Conservation (phyloP, 805 yeast genomes). For the Danielia oregonensis region DNA sequence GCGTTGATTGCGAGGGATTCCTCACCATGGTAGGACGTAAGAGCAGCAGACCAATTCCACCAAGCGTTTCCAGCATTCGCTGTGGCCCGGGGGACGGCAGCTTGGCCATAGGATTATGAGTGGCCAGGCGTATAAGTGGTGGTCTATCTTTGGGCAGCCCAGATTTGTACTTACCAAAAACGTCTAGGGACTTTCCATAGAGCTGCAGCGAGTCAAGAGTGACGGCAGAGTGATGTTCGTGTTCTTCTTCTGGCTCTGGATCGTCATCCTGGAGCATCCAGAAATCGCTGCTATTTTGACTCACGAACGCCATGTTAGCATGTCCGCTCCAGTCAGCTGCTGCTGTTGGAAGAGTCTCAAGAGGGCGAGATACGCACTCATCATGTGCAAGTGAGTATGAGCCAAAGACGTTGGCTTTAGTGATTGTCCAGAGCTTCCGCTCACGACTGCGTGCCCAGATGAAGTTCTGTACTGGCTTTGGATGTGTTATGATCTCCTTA, state of each 20-base stretch:
- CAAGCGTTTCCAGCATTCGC: conserved; percentile 3
- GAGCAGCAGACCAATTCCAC: conserved; percentile 1
- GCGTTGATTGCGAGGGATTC: conserved; percentile 33
- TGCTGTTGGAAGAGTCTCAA: conserved; percentile 49
- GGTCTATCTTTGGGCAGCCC: conserved; percentile 2
- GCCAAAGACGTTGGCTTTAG: conserved; percentile 36
- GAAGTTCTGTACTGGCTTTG: conserved; percentile 41
- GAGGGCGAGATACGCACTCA: conserved; percentile 29
- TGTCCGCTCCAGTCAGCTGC: conserved; percentile 56
- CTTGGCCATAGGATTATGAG: conserved; percentile 16
- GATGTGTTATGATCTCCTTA: conserved; percentile 55
- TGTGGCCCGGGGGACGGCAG: conserved; percentile 18
- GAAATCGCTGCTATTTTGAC: conserved; percentile 46
- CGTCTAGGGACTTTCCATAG: not conserved
- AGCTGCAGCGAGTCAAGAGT: not conserved
- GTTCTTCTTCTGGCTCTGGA: not conserved
- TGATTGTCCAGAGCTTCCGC: conserved; percentile 36
- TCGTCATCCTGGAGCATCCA: conserved; percentile 13
- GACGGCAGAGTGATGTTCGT: not conserved
- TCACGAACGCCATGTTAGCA: conserved; percentile 48
- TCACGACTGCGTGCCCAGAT: conserved; percentile 34
- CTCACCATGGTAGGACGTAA: conserved; percentile 29
- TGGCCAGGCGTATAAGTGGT: conserved; percentile 1
- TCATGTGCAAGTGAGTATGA: conserved; percentile 25
- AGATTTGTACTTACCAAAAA: not conserved